Evolutionary conservation across 805 yeast genomes (phyloP), one percentile per base, ranked within the genome.

Genomic region (Lipomyces starkeyi): DNA sequence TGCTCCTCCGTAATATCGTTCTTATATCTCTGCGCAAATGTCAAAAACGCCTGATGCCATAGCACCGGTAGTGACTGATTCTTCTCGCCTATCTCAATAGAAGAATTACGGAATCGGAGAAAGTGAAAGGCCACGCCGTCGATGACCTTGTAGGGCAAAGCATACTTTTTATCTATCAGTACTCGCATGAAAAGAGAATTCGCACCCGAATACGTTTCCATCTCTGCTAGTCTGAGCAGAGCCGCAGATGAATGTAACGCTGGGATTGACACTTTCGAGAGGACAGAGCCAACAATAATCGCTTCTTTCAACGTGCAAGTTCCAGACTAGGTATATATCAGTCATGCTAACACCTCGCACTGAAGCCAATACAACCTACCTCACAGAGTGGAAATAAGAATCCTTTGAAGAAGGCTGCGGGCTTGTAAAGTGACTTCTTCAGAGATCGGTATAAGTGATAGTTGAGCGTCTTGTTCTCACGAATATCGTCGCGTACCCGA

Each of bases 1-100:
- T 95, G 99, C 78, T 95, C 99, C 74, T 92, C 97, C n/a, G 99
- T 95, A 67, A 95, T 91, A 83, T 95, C 99, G 77, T 95, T 94
- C 79, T 94, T 95, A 78, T 95, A 95, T 72, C 97, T 85, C 81
- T 93, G 98, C 47, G 98, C 97, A 82, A 95, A 95, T 1, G 95
- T 89, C 66, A 95, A 83, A 76, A 95, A 90, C 1, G 98, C 94
- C 78, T 94, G 97, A 78, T 96, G 98, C 98, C 99, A 95, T 49
- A 94, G 94, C 20, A 95, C 91, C 7, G 99, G 98, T 76, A 95
- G 83, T 25, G 54, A 61, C 61, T 85, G 85, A 7, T 54, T 20
- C 34, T 59, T 37, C n/a, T 27, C 80, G 65, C 84, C 78, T 59
- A 80, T 80, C 60, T 80, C 81, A 74, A 79, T 79, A 69, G 74